Evolutionary conservation across 2,329 filamentous ascomycete genomes (phyloP), one percentile per base, ranked within the genome.

Genomic region (Penicillium rolfsii): DNA sequence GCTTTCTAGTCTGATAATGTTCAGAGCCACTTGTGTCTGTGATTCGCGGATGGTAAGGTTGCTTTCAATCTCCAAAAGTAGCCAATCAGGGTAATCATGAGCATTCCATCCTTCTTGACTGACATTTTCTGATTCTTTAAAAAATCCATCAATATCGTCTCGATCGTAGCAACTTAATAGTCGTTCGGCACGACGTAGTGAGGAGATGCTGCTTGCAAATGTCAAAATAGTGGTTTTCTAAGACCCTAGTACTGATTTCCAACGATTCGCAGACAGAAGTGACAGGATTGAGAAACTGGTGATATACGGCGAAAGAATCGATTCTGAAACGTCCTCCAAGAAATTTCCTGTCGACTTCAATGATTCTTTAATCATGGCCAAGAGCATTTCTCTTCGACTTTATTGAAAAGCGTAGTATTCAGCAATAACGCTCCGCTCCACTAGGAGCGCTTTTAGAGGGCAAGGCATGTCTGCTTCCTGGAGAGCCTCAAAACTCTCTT

Each of bases 401-500:
- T 52, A 3, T 11, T n/a, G 46, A 45, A 43, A 22, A 35, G 9
- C 28, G 55, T 26, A 14, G 58, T 36, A 19, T 56, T 35, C 22
- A 35, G 35, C 49, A 52, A 52, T 28, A 30, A 52, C 49, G 26
- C 22, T 52, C 35, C 49, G 49, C 55, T 22, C 46, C 33, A 59
- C 55, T 5, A 52, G 56, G 26, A 62, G 43, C 45, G 43, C 40
- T n/a, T 33, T 28, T 48, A 46, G 46, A 33, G 49, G 19, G 38
- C 35, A 53, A 26, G 43, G 50, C 40, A 52, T 30, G 11, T 56
- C 5, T 5, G 26, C 24, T 19, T 24, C 35, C 45, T 49, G 41
- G 6, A 62, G 22, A 53, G 56, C 45, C 35, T 59, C 56, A 8
- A 62, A 48, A 35, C 60, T 62, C 22, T 59, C 36, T 35, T 24